Base-by-base conservation (phyloP, 2,329 filamentous ascomycete genomes). In the Ascochyta pisi region DNA sequence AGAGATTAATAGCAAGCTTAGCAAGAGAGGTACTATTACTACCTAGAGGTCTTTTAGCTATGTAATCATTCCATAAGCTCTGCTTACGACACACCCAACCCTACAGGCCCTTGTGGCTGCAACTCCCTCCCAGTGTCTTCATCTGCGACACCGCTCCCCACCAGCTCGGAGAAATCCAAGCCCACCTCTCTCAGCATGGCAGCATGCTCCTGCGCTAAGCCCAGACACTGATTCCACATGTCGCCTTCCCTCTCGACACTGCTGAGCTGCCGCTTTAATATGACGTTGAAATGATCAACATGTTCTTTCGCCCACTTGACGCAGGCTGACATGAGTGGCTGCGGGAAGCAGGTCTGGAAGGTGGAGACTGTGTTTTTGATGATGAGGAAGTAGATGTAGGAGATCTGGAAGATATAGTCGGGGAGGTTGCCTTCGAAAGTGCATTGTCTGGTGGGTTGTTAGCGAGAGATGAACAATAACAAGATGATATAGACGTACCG, bases 261-360 rank as follows among this genome's bases (percentile, higher is more conserved):
- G 77, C 92, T 96, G 58, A 99, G 80, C 77, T 98, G 95, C 56
- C 94, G 83, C 33, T 84, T 86, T 34, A 99, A 81, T 46, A 95
- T 87, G 41, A 83, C 83, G 68, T 97, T 98, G 81, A 98, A 98
- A 2, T 87, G 87, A 66, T 97, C 93, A 1, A 98, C 87, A 72
- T 96, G 88, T 66, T 95, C 89, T 76, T 97, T 98, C n/a, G 92
- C 93, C 95, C 95, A 99, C 72, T 94, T 96, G 67, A 99, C 94
- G 67, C 92, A 96, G 0, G 93, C 92, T 68, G 92, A 96, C 84
- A 95, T 96, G 81, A 95, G 91, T 13, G 87, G 82, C 24, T 91
- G 84, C 10, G 92, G 89, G 73, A 98, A 98, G 59, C 76, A 77
- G 49, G 82, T 80, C 71, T 96, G 92, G 76, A 95, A 97, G 69